Evolutionary conservation across 495 filamentous ascomycete species (phyloP).

Genomic region (Tetracladium marchalianum): DNA sequence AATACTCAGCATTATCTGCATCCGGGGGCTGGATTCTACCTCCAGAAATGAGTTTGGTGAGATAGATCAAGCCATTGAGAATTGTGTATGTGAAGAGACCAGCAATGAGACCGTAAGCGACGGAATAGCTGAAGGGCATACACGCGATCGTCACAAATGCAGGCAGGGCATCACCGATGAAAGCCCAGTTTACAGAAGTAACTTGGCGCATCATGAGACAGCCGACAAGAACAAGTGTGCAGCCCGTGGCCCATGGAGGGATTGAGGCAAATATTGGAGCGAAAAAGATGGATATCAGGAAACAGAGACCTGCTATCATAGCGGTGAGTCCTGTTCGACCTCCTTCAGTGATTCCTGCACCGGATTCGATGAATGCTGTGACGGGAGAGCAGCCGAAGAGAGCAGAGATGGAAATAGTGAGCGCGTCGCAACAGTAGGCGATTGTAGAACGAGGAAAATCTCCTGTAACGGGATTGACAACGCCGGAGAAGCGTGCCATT

Average conservation of each 20-base stretch:
- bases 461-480: conserved; percentile 39
- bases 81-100: conserved; percentile 64
- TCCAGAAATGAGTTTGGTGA: conserved; percentile 43
- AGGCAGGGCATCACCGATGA: conserved; percentile 60
- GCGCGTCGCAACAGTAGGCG: conserved; percentile 56
- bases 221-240: conserved; percentile 63
- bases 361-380: conserved; percentile 75
- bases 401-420: conserved; percentile 62
- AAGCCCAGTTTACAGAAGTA: conserved; percentile 42
- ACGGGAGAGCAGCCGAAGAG: conserved; percentile 68
- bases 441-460: conserved; percentile 67
- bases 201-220: conserved; percentile 49
- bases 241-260: conserved; percentile 76
- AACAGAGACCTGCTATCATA: conserved; percentile 61
- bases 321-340: conserved; percentile 72
- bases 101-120: conserved; percentile 71
- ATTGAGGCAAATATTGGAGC: conserved; percentile 76
- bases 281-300: conserved; percentile 73
- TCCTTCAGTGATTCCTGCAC: conserved; percentile 74
- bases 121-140: conserved; percentile 76
- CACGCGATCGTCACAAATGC: conserved; percentile 70
- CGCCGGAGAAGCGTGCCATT: conserved; percentile 69
- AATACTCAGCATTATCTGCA: conserved; percentile 64
- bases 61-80: conserved; percentile 56
- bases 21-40: conserved; percentile 58